phyloP scores from a whole-genome alignment of 495 filamentous ascomycete species.

The Xylaria nigripes region DNA sequence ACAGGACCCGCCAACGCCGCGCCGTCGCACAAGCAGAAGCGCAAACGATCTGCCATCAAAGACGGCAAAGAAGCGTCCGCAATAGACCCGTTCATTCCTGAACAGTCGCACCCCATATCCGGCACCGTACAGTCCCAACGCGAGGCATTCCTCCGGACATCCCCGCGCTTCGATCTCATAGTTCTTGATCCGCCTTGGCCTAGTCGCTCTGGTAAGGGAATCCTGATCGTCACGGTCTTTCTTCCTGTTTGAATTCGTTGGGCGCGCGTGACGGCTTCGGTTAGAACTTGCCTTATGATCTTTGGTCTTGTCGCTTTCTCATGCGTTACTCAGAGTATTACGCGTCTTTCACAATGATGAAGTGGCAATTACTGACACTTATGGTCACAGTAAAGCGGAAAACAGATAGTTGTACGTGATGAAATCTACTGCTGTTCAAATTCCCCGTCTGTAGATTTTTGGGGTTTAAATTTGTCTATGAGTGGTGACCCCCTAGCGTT shows the following conservation, averaged over 20 bases:
- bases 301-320: no score
- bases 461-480: neutral
- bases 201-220: constrained; percentile 52
- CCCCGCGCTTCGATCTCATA: constrained; percentile 63
- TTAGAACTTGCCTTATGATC: no score
- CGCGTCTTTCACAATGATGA: no score
- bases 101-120: constrained; percentile 28
- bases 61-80: neutral
- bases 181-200: constrained; percentile 92
- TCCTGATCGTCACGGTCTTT: no score
- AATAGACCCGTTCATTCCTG: constrained; percentile 20
- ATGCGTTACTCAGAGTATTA: no score
- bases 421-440: neutral
- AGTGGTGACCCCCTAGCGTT: no score
- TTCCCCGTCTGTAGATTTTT: neutral
- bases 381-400: constrained; percentile 51
- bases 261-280: neutral
- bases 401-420: constrained; percentile 37
- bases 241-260: neutral
- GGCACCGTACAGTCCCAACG: constrained; percentile 34
- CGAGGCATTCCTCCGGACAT: constrained; percentile 22
- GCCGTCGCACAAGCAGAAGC: constrained; percentile 16
- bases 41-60: neutral
- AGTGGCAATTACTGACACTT: neutral
- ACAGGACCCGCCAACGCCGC: neutral